Percentiles rank a stretch among this genome's conserved stretches.
Evolutionary conservation across 805 yeast genomes (phyloP).

Genomic region (Komagataella kurtzmanii): DNA sequence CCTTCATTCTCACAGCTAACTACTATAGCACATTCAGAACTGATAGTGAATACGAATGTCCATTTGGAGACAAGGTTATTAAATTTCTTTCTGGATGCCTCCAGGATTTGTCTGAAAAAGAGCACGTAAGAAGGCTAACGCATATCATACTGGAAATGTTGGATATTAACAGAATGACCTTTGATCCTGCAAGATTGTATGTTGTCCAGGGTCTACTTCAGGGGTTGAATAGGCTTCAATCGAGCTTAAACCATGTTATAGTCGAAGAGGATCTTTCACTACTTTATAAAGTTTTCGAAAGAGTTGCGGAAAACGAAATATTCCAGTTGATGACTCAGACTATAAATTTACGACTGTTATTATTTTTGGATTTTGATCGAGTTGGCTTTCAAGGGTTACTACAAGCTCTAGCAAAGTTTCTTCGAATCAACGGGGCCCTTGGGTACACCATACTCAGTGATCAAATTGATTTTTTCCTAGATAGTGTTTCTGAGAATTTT

Average conservation of each 20-base stretch:
- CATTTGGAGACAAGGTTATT: slow-evolving; percentile 40
- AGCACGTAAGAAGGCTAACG: neutral
- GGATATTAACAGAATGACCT: slow-evolving; percentile 32
- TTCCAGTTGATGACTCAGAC: slow-evolving; percentile 38
- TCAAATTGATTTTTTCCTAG: slow-evolving; percentile 25
- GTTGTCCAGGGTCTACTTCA: slow-evolving; percentile 38
- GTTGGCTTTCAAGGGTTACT: slow-evolving; percentile 1
- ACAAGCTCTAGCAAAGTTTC: neutral
- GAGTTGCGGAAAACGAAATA: slow-evolving; percentile 24
- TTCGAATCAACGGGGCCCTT: slow-evolving; percentile 5
- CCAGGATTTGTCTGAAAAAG: neutral
- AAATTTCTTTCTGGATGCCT: slow-evolving; percentile 22
- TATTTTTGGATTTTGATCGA: slow-evolving; percentile 20
- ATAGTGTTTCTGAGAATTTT: slow-evolving; percentile 14
- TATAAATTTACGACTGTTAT: slow-evolving; percentile 30
- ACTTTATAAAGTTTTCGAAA: slow-evolving; percentile 20
- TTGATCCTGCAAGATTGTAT: slow-evolving; percentile 61
- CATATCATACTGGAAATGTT: slow-evolving; percentile 27
- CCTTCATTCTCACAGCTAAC: slow-evolving; percentile 48
- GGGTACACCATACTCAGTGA: slow-evolving; percentile 19
- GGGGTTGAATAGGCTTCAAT: slow-evolving; percentile 24
- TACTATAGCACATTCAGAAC: slow-evolving; percentile 33
- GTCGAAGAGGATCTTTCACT: slow-evolving; percentile 6
- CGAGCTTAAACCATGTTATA: neutral
- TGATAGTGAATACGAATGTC: slow-evolving; percentile 26